Evolutionary conservation across 441 rosid species (phyloP).

Genomic region (Omphalea diandra): DNA sequence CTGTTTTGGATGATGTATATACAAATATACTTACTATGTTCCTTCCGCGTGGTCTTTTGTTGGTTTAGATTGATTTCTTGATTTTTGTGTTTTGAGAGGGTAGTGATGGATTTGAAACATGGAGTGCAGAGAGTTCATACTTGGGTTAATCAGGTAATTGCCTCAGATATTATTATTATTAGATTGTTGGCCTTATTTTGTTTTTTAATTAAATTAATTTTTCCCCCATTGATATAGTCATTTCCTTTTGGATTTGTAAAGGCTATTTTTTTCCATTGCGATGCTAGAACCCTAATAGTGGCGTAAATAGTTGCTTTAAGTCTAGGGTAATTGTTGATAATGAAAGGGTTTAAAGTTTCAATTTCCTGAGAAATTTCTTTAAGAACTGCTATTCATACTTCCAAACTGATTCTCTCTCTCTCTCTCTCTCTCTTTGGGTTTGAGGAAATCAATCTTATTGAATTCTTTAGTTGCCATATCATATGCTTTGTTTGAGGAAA

Average conservation of each 20-base stretch:
- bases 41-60: neutral
- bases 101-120: slow-evolving; percentile 38
- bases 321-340: neutral
- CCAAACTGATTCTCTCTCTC: neutral
- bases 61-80: slow-evolving; percentile 1
- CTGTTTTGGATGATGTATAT: neutral
- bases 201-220: no score
- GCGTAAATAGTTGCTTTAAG: neutral
- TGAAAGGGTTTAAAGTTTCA: neutral
- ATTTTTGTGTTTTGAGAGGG: slow-evolving; percentile 12
- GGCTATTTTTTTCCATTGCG: no score
- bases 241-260: no score
- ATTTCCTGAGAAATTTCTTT: no score
- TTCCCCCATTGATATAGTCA: no score
- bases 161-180: slow-evolving; percentile 12
- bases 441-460: no score
- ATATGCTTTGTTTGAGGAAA: no score
- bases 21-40: neutral
- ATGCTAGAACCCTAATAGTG: neutral
- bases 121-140: slow-evolving; percentile 24
- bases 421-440: no score
- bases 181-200: neutral
- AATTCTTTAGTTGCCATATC: no score
- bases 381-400: neutral
- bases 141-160: slow-evolving; percentile 38